Base-by-base conservation (phyloP, 2,329 filamentous ascomycete genomes). In the Ophiostoma fasciatum region DNA sequence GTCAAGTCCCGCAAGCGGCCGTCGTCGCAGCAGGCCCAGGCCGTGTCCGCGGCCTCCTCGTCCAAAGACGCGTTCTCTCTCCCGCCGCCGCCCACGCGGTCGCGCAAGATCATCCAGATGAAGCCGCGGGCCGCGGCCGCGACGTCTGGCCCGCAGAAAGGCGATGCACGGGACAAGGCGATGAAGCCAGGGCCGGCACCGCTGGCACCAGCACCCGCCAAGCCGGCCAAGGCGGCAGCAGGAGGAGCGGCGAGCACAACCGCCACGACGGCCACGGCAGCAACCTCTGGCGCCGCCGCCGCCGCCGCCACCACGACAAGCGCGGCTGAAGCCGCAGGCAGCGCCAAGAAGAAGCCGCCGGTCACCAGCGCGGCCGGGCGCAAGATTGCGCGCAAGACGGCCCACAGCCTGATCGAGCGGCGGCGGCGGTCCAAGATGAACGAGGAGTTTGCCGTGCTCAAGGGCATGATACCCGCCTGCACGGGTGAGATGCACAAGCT, bases 401-500 rank as follows among this genome's bases (percentile, higher is more conserved):
- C 90, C 10, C 90, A 98, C 52, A 94, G 85, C 50, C 60, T 96
- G 46, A 98, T 96, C 48, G 90, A 98, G 61, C 68, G 90, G 31
- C 65, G 88, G 39, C 65, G 90, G 48, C 68, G 90, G 43, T 93
- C 83, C 11, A 98, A 96, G 64, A 98, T 96, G 88, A 96, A 98
- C 48, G 88, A 96, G 55, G 90, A 96, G 59, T 96, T 96, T 60
- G 81, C 76, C 2, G 80, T 92, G 13, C 61, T 96, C 45, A 96
- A 96, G 60, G 73, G 79, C 49, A 85, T 98, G 82, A 92, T 96
- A 39, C 90, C 90, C 1, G 88, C 90, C 3, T 96, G 90, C 56
- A 75, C 72, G n/a, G 87, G 85, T 7, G 88, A 96, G 51, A 96
- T 96, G 90, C 90, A 96, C 58, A 98, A 98, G 59, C 63, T 96